Evolutionary conservation across 768 basidiomycete species (phyloP).

Genomic region (Trametes punicea): DNA sequence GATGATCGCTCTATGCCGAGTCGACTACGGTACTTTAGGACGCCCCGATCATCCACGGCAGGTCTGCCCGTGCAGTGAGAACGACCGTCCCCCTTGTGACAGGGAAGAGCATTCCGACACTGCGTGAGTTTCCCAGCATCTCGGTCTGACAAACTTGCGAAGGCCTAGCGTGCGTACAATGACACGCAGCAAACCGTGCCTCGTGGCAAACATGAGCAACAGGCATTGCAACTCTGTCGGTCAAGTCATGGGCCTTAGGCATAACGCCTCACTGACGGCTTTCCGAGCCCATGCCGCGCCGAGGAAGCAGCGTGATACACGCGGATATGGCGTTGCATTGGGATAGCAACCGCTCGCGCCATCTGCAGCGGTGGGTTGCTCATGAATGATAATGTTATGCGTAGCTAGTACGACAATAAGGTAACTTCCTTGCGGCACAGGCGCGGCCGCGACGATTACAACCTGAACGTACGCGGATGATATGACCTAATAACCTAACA

Average conservation of each 20-base stretch:
- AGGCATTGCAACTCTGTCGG: slow-evolving; percentile 16
- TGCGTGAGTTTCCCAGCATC: slow-evolving; percentile 12
- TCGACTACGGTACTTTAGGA: not conserved
- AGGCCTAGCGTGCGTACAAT: not conserved
- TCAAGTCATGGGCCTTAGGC: not conserved
- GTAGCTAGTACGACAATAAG: slow-evolving; percentile 16
- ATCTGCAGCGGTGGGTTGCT: not conserved
- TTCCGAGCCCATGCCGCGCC: not conserved
- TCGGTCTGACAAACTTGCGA: slow-evolving; percentile 1
- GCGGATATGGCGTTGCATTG: slow-evolving; percentile 9
- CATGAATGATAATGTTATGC: slow-evolving; percentile 6
- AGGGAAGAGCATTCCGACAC: slow-evolving; percentile 9
- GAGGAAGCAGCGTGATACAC: slow-evolving; percentile 13
- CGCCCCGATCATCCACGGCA: slow-evolving; percentile 1
- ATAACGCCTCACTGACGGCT: slow-evolving; percentile 8
- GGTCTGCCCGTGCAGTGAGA: slow-evolving; percentile 8
- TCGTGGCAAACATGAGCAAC: slow-evolving; percentile 25
- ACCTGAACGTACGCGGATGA: slow-evolving; percentile 8
- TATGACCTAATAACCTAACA: slow-evolving; percentile 19
- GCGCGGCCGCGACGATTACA: slow-evolving; percentile 16
- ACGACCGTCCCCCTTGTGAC: slow-evolving; percentile 11
- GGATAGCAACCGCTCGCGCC: not conserved
- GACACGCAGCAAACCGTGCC: slow-evolving; percentile 16
- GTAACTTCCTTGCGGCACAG: slow-evolving; percentile 12
- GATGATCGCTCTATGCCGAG: not conserved